Conservation (phyloP, 2,329 filamentous ascomycete species). For the Lojkania enalia region DNA sequence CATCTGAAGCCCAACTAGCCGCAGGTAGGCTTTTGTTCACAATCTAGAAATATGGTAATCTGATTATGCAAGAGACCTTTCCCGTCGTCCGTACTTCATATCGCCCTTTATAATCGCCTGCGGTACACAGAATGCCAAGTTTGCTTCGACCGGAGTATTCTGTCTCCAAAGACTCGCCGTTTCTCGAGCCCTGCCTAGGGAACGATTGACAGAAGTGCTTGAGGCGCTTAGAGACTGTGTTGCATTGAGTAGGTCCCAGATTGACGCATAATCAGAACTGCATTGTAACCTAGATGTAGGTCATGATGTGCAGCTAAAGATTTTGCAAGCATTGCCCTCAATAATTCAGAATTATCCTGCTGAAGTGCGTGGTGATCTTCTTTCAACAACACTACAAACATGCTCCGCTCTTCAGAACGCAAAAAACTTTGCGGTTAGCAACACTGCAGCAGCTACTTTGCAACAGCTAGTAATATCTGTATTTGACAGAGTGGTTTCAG, state of each 20-base stretch:
- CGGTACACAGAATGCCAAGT: conserved; percentile 84
- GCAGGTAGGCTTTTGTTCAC: conserved; percentile 57
- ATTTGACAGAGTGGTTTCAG: conserved; percentile 84
- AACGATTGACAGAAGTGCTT: conserved; percentile 81
- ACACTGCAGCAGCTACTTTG: conserved; percentile 93
- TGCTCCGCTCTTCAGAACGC: conserved; percentile 89
- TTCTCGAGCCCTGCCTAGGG: conserved; percentile 74
- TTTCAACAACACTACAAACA: conserved; percentile 83
- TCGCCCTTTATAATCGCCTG: conserved; percentile 95
- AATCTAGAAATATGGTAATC: conserved; percentile 15
- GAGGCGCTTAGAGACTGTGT: conserved; percentile 86
- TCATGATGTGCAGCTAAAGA: conserved; percentile 92
- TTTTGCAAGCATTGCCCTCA: conserved; percentile 87
- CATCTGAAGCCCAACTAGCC: conserved; percentile 75
- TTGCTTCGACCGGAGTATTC: conserved; percentile 82
- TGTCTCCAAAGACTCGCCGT: conserved; percentile 89
- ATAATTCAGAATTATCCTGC: conserved; percentile 86
- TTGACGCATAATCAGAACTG: not conserved
- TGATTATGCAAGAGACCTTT: conserved; percentile 67
- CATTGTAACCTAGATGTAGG: conserved; percentile 40
- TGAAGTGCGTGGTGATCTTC: conserved; percentile 77
- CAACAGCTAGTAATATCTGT: conserved; percentile 91
- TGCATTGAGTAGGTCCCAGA: conserved; percentile 59
- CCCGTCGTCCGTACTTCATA: conserved; percentile 78
- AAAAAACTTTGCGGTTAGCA: conserved; percentile 92